Evolutionary conservation across 1,284 basidiomycete genomes (phyloP).

Genomic region (Neolentinus lepideus): DNA sequence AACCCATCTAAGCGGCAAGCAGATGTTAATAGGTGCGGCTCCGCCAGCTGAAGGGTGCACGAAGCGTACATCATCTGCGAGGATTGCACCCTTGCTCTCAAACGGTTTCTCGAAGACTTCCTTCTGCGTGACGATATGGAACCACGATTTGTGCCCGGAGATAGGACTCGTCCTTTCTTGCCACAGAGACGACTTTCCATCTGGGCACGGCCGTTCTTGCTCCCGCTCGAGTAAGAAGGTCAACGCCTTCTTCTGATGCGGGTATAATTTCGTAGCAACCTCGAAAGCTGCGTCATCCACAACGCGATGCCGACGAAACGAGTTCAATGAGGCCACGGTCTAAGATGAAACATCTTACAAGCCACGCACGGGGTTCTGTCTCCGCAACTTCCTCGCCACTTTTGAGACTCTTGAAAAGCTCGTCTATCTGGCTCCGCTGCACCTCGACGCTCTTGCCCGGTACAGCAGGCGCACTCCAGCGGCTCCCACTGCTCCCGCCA

Average conservation of each 20-base stretch:
- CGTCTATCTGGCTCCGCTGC: constrained; percentile 89
- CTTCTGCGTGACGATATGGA: constrained; percentile 82
- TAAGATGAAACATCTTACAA: background rate
- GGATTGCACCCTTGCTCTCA: constrained; percentile 84
- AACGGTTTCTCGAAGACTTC: constrained; percentile 61
- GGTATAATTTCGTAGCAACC: constrained; percentile 87
- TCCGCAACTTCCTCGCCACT: constrained; percentile 83
- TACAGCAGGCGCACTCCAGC: constrained; percentile 56
- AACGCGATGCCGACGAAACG: constrained; percentile 10
- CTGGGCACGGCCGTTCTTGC: constrained; percentile 49
- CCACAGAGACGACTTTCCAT: constrained; percentile 70
- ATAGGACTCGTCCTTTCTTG: constrained; percentile 48
- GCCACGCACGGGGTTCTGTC: constrained; percentile 70
- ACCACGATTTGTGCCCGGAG: constrained; percentile 52
- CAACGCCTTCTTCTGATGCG: constrained; percentile 97
- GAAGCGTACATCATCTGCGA: constrained; percentile 84
- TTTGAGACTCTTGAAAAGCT: constrained; percentile 85
- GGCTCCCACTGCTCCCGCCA: constrained; percentile 29
- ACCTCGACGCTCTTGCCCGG: constrained; percentile 83
- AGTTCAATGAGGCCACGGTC: background rate
- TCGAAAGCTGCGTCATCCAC: constrained; percentile 51
- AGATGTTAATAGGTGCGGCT: constrained; percentile 5
- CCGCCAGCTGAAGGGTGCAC: constrained; percentile 7
- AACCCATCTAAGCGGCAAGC: constrained; percentile 70
- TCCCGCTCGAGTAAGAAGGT: constrained; percentile 96